Conservation (phyloP, 2,329 filamentous ascomycete species). For the Fusarium newnesense region DNA sequence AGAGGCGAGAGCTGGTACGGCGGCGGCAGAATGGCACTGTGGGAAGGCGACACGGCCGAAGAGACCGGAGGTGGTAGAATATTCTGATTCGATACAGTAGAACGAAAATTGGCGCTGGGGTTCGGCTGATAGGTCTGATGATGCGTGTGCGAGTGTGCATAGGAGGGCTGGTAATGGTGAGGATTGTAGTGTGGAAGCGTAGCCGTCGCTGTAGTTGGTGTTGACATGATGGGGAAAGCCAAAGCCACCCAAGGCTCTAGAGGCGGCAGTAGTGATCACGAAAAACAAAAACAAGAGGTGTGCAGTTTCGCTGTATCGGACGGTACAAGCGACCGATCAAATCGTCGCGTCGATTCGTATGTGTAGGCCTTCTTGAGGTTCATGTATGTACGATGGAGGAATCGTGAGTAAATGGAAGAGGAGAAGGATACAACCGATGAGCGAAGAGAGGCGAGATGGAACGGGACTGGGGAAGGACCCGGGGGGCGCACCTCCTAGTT, state of each 20-base stretch:
- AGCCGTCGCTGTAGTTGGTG: constrained; percentile 80
- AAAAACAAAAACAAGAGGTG: constrained; percentile 16
- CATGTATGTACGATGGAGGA: constrained; percentile 19
- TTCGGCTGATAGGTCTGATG: constrained; percentile 46
- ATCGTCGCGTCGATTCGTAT: constrained; percentile 32
- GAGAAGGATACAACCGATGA: constrained; percentile 31
- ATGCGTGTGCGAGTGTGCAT: constrained; percentile 55
- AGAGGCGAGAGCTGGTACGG: constrained; percentile 45
- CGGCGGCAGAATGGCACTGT: constrained; percentile 41
- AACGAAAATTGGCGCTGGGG: constrained; percentile 45
- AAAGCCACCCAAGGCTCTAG: constrained; percentile 39
- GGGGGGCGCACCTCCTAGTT: constrained; percentile 32
- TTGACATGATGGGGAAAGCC: constrained; percentile 71
- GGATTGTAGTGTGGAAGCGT: constrained; percentile 76
- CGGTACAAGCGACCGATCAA: constrained; percentile 31
- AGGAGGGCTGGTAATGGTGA: constrained; percentile 68
- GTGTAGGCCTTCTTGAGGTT: constrained; percentile 11
- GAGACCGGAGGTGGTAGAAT: constrained; percentile 47
- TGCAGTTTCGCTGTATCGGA: constrained; percentile 30
- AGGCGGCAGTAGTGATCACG: constrained; percentile 26
- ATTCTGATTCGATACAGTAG: constrained; percentile 40
- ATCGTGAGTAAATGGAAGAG: constrained; percentile 25
- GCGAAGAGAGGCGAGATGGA: constrained; percentile 38
- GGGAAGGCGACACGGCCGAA: constrained; percentile 40
- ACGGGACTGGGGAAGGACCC: constrained; percentile 33